A percentile compares a stretch with the other conserved stretches of the same genome.
Conservation (phyloP, 2,329 filamentous ascomycete genomes). For the Colletotrichum trifolii region DNA sequence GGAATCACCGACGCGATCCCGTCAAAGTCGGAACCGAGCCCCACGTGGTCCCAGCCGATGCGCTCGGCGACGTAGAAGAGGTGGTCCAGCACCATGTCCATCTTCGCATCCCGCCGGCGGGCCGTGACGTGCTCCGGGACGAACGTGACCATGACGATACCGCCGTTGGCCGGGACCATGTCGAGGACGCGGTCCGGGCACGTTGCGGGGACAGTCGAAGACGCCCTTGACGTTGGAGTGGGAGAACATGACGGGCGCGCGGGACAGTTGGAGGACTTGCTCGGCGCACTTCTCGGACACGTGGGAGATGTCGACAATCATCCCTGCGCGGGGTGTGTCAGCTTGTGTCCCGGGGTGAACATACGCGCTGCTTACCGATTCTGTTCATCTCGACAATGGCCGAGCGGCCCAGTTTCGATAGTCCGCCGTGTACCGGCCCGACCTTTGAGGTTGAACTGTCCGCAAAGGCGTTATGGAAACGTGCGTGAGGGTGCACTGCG, state of each 20-base stretch:
- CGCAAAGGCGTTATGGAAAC: constrained; percentile 42
- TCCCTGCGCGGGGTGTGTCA: constrained; percentile 18
- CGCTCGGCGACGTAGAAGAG: constrained; percentile 42
- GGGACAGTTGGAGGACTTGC: constrained; percentile 40
- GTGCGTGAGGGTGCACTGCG: constrained; percentile 43
- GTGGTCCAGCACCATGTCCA: constrained; percentile 48
- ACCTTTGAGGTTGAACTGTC: constrained; percentile 41
- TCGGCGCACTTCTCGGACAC: constrained; percentile 41
- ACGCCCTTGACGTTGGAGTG: constrained; percentile 43
- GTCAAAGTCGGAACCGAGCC: constrained; percentile 51
- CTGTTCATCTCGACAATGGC: constrained; percentile 50
- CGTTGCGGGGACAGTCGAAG: constrained; percentile 47
- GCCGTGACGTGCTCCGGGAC: constrained; percentile 42
- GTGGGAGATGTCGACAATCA: constrained; percentile 47
- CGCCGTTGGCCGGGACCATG: constrained; percentile 47
- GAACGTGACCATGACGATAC: constrained; percentile 54
- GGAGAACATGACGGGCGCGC: constrained; percentile 46
- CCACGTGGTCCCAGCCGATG: constrained; percentile 51
- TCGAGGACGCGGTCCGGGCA: constrained; percentile 53
- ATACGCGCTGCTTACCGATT: constrained; percentile 36
- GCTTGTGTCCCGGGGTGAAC: neutral
- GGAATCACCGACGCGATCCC: constrained; percentile 44
- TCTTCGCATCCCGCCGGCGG: constrained; percentile 39
- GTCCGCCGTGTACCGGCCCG: constrained; percentile 40
- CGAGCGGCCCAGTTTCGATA: constrained; percentile 43